Evolutionary conservation across 495 filamentous ascomycete species (phyloP), one percentile per base, ranked within the genome.

Genomic region (Xylaria telfairii): DNA sequence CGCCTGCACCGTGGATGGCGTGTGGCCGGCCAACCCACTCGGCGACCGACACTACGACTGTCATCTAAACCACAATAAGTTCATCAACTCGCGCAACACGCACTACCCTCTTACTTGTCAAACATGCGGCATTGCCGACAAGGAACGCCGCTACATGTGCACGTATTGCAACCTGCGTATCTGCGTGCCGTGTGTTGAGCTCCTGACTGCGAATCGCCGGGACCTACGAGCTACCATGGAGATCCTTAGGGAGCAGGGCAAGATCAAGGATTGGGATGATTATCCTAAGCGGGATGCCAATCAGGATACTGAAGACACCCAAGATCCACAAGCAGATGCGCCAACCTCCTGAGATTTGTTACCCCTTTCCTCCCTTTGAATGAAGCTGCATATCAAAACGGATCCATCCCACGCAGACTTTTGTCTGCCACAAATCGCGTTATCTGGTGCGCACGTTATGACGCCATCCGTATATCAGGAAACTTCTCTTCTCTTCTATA

Each of bases 81-180:
- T 76, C 69, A 47, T 73, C 37, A 41, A 64, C 44, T 72, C 73
- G 61, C 73, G 70, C 62, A 78, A 78, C 64, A 72, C 42, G 26
- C 70, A 68, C 51, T 75, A 77, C 41, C 65, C 76, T 12, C 65
- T 78, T 5, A 54, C 75, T 24, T 78, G 76, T 42, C 76, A 78
- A 26, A 71, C 75, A n/a, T 78, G 76, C 51, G 44, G 70, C 19
- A 63, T 74, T 37, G 49, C 71, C 19, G 76, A 78, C 15, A 71
- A 59, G 13, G 65, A 61, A 56, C 65, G 61, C 32, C 76, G 76
- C 46, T 71, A 71, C 37, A 66, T 65, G 4, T 78, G 76, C 39
- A 68, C 71, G 0, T 74, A 67, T 51, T 78, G 76, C 61, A 75
- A 72, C 61, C 44, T 78, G 54, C 76, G 75, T 26, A 69, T 78